phyloP scores from a whole-genome alignment of 2,329 filamentous ascomycete species.

The Coniochaeta ligniaria region DNA sequence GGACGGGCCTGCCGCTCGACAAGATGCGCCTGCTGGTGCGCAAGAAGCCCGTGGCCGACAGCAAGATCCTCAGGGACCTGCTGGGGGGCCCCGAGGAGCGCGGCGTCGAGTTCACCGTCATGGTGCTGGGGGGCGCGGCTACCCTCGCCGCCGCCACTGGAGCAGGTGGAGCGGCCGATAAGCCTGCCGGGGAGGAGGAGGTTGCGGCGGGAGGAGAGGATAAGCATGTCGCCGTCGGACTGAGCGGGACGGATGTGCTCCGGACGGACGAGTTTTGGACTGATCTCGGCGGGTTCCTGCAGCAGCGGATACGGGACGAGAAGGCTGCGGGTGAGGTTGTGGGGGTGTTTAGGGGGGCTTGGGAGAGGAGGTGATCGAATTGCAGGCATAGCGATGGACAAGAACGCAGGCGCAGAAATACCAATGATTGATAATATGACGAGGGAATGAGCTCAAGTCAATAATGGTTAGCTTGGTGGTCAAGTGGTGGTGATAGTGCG shows the following conservation, averaged over 20 bases:
- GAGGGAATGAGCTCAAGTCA: too few relatives aligned
- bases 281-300: conserved; percentile 74
- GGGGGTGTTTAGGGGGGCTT: conserved; percentile 63
- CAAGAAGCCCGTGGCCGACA: conserved; percentile 78
- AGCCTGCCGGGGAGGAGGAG: conserved; percentile 30
- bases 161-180: conserved; percentile 11
- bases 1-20: conserved; percentile 57
- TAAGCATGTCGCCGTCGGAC: conserved; percentile 37
- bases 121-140: conserved; percentile 72
- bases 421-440: background rate
- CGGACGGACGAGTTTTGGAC: conserved; percentile 74
- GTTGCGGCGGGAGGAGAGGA: background rate
- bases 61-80: conserved; percentile 70
- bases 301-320: conserved; percentile 70
- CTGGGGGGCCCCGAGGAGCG: conserved; percentile 41
- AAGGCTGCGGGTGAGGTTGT: conserved; percentile 56
- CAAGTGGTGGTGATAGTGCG: too few relatives aligned
- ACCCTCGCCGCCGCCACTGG: conserved; percentile 21
- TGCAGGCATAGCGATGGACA: background rate
- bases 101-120: conserved; percentile 70
- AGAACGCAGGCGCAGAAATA: background rate
- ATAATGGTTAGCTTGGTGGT: too few relatives aligned
- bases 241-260: conserved; percentile 54
- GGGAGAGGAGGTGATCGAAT: conserved; percentile 39
- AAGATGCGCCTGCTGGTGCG: conserved; percentile 83